phyloP scores from a whole-genome alignment of 2,329 filamentous ascomycete species.

The Monosporascus sp. region DNA sequence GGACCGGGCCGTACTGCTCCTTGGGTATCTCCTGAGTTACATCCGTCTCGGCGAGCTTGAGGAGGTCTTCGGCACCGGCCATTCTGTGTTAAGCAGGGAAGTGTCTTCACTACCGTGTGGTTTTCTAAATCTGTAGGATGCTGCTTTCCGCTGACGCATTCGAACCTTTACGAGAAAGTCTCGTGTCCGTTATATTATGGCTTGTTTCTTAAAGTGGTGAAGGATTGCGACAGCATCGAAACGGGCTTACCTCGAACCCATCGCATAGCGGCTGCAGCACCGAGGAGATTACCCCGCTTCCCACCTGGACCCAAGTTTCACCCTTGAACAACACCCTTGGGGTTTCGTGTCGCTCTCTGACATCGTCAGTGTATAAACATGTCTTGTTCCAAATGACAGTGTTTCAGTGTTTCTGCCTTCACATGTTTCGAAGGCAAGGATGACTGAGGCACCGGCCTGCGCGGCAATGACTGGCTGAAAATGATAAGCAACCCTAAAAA shows the following conservation, averaged over 20 bases:
- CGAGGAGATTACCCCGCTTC: neutral
- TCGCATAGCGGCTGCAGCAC: neutral
- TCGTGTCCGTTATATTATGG: too few species aligned
- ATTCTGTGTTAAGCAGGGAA: constrained; percentile 9
- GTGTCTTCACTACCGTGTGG: neutral
- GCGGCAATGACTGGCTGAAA: too few species aligned
- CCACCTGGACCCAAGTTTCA: neutral
- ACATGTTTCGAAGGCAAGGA: too few species aligned
- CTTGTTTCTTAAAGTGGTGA: too few species aligned
- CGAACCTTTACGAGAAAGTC: too few species aligned
- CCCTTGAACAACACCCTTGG: too few species aligned
- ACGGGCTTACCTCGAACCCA: neutral
- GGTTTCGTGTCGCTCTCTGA: too few species aligned
- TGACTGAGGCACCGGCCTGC: too few species aligned
- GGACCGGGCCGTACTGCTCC: constrained; percentile 29
- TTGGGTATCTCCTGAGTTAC: constrained; percentile 33
- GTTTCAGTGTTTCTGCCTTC: neutral
- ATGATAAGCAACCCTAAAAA: too few species aligned
- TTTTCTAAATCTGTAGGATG: neutral
- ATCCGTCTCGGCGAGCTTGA: constrained; percentile 37
- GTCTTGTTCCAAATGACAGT: neutral
- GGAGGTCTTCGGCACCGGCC: constrained; percentile 25
- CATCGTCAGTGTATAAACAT: too few species aligned
- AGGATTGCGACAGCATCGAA: neutral
- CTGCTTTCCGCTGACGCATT: too few species aligned